phyloP scores from a whole-genome alignment of 352 stramenopile genomes.

The Peronospora destructor region DNA sequence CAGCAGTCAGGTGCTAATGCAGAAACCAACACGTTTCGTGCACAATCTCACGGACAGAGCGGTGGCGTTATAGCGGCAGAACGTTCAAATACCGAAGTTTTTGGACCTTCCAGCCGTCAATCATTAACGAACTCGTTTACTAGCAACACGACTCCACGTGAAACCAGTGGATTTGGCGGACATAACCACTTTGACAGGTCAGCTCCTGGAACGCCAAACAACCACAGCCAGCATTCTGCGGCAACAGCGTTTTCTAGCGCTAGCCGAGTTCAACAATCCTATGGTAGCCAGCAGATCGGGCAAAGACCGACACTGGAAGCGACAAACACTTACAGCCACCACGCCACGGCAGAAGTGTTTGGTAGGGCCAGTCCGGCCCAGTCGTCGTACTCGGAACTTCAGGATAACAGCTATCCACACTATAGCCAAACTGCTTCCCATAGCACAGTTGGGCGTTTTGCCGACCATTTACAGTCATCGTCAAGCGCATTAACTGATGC shows the following conservation, averaged over 20 bases:
- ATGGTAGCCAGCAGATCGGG: conserved; percentile 15
- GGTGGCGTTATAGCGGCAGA: conserved; percentile 1
- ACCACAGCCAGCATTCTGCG: conserved; percentile 16
- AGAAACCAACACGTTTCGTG: conserved; percentile 9
- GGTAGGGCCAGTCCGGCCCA: conserved; percentile 12
- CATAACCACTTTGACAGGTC: conserved; percentile 12
- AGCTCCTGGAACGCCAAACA: conserved; percentile 13
- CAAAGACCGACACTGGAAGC: conserved; percentile 13
- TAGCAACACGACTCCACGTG: conserved; percentile 12
- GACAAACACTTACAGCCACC: conserved; percentile 15
- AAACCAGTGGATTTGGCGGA: conserved; percentile 10
- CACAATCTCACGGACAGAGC: conserved; percentile 14
- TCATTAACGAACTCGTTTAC: conserved; percentile 22
- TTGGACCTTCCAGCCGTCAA: conserved; percentile 20
- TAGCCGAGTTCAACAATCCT: conserved; percentile 9
- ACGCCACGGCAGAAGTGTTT: conserved; percentile 14
- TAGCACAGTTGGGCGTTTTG: conserved; percentile 2
- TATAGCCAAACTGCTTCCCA: conserved; percentile 3
- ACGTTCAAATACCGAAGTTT: conserved; percentile 2
- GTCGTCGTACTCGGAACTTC: conserved; percentile 7
- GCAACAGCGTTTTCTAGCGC: conserved; percentile 8
- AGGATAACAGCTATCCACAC: conserved; percentile 9
- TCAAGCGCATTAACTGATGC: conserved; percentile 20
- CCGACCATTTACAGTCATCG: conserved; percentile 12
- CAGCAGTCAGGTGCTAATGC: conserved; percentile 8